phyloP scores from a whole-genome alignment of 257 asterid species.

The Ophiorrhiza pumila region DNA sequence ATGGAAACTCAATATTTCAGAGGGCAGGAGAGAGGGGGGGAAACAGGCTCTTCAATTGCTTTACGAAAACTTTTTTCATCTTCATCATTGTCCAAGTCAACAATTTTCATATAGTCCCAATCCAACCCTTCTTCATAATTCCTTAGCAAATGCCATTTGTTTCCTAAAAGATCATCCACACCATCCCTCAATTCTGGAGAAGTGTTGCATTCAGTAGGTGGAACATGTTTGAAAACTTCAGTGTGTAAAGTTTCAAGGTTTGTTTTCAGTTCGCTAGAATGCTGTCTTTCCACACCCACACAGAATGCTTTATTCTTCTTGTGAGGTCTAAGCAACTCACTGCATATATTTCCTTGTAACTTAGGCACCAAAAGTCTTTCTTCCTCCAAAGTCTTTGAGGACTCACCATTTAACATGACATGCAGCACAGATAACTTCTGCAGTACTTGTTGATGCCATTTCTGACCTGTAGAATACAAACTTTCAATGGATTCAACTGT shows the following conservation, averaged over 20 bases:
- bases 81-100: conserved; percentile 58
- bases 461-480: conserved; percentile 37
- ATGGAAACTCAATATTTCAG: conserved; percentile 30
- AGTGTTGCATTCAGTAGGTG: conserved; percentile 23
- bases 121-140: too few relatives aligned
- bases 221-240: conserved; percentile 30
- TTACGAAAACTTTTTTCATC: conserved; percentile 56
- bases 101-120: conserved; percentile 61
- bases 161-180: too few relatives aligned
- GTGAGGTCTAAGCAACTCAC: conserved; percentile 35
- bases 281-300: conserved; percentile 20
- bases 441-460: conserved; percentile 34
- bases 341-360: conserved; percentile 27
- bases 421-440: conserved; percentile 41
- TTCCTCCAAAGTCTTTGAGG: conserved; percentile 26
- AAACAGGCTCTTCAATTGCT: conserved; percentile 71
- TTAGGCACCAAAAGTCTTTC: conserved; percentile 19
- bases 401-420: conserved; percentile 32
- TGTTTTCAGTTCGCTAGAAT: conserved; percentile 23
- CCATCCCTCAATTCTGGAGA: conserved; percentile 30
- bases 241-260: conserved; percentile 20
- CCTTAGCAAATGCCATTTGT: too few relatives aligned
- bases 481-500: conserved; percentile 43
- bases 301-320: conserved; percentile 61
- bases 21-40: conserved; percentile 60